Evolutionary conservation across 495 filamentous ascomycete genomes (phyloP).

Genomic region (Penicillium goetzii): DNA sequence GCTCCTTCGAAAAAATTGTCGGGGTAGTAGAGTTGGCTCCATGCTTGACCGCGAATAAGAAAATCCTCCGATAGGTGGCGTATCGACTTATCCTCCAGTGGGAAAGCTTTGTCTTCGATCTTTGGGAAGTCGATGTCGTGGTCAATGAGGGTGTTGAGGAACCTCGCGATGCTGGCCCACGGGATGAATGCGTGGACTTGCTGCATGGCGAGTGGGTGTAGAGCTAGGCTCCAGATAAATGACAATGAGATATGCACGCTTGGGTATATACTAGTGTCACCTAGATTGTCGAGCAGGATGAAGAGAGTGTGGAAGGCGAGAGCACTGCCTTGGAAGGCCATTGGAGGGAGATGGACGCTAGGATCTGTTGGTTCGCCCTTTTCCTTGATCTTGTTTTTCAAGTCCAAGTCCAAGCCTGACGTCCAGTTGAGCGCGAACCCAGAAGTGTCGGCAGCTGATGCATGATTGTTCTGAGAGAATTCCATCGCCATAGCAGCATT

Average conservation of each 20-base stretch:
- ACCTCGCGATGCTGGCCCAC: slow-evolving; percentile 64
- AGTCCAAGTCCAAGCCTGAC: background rate
- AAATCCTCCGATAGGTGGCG: slow-evolving; percentile 86
- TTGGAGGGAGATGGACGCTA: slow-evolving; percentile 17
- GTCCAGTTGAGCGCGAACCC: slow-evolving; percentile 30
- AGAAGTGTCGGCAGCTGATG: slow-evolving; percentile 35
- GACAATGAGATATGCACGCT: slow-evolving; percentile 69
- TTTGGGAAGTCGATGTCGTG: slow-evolving; percentile 45
- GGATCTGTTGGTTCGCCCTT: background rate
- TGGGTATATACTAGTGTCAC: slow-evolving; percentile 67
- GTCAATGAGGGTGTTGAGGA: slow-evolving; percentile 66
- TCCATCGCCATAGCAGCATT: slow-evolving; percentile 47
- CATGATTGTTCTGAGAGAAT: slow-evolving; percentile 41
- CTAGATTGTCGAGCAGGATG: slow-evolving; percentile 60
- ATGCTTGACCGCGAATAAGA: slow-evolving; percentile 73
- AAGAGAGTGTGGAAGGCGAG: slow-evolving; percentile 53
- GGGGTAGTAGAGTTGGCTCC: slow-evolving; percentile 71
- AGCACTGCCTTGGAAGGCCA: slow-evolving; percentile 41
- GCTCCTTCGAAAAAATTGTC: slow-evolving; percentile 68
- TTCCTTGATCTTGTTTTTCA: background rate
- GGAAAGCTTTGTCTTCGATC: slow-evolving; percentile 58
- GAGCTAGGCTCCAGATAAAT: slow-evolving; percentile 66
- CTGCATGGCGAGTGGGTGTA: slow-evolving; percentile 54
- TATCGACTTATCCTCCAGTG: slow-evolving; percentile 51
- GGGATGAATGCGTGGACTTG: slow-evolving; percentile 62